Evolutionary conservation across 495 filamentous ascomycete species (phyloP).

Genomic region (Sphaerosporella brunnea): DNA sequence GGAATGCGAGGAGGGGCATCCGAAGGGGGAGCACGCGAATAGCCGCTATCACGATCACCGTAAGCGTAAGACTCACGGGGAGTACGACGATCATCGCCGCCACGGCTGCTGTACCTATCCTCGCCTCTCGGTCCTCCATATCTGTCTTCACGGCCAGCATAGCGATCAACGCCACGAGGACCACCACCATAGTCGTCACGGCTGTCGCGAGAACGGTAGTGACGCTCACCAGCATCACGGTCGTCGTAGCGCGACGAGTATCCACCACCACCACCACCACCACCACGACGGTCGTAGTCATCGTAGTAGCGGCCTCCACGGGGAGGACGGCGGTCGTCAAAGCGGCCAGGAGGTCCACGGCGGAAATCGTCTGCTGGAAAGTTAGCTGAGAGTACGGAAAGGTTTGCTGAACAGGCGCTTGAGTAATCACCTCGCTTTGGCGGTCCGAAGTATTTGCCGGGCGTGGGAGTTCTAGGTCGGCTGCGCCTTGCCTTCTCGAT

Average conservation of each 20-base stretch:
- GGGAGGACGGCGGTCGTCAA: constrained; percentile 25
- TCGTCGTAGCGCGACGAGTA: constrained; percentile 43
- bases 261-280: constrained; percentile 33
- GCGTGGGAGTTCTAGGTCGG: constrained; percentile 86
- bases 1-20: constrained; percentile 38
- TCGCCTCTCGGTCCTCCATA: constrained; percentile 36
- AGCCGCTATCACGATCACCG: constrained; percentile 34
- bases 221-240: constrained; percentile 36
- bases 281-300: constrained; percentile 39
- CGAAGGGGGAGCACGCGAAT: constrained; percentile 35
- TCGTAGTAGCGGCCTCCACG: constrained; percentile 30
- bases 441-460: constrained; percentile 97
- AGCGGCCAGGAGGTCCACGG: constrained; percentile 35
- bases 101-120: constrained; percentile 28
- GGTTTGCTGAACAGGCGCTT: constrained; percentile 1
- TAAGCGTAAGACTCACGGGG: constrained; percentile 30
- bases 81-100: constrained; percentile 35
- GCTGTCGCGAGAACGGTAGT: constrained; percentile 33
- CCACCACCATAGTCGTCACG: constrained; percentile 46
- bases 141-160: constrained; percentile 43
- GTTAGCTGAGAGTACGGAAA: constrained; percentile 20
- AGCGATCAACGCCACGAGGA: constrained; percentile 45
- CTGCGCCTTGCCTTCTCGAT: constrained; percentile 97
- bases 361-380: constrained; percentile 34
- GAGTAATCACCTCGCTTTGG: constrained; percentile 75